Base-by-base conservation (phyloP, 2,329 filamentous ascomycete species). In the Penicillium paneum region DNA sequence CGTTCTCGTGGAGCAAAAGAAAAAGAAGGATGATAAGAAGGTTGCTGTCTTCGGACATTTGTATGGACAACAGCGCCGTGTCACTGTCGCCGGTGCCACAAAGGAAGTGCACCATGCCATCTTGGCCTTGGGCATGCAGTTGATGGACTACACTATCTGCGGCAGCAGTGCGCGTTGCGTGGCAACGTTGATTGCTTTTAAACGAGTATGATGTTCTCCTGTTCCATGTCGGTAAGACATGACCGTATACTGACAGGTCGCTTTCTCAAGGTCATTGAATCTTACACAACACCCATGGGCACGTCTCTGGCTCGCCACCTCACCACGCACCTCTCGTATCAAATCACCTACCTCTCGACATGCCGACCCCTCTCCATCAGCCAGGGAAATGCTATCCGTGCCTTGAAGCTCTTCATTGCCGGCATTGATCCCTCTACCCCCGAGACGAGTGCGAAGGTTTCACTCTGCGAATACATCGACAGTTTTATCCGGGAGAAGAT, bases 331-430 rank as follows among this genome's bases (percentile, higher is more conserved):
- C 85, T 99, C 56, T 94, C 91, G 67, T 90, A 92, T 35, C 94
- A 99, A 74, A 97, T 99, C 68, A 91, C 95, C 61, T 97, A 95
- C 69, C 83, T 99, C 57, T 90, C 90, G 56, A 91, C 91, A 63
- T 97, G 92, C 69, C 87, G 94, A n/a, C 92, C 94, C 32, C 89
- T 99, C 76, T 95, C 90, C 62, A 94, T 96, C 74, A 91, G 90
- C 58, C 96, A 97, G 87, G 94, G 94, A 57, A 99, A 97, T 72
- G 91, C 91, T 34, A 96, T 99, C 69, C 85, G 94, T 51, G 93
- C 91, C 81, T 82, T 99, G 46, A 99, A 99, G 78, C 84, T 96
- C 44, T 85, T 91, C 67, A 93, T 99, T 69, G 89, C 90, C 66
- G 91, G 91, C 64, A 87, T 97, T 55, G 91, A 97, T 66, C 91